phyloP scores from a whole-genome alignment of 345 rosid genomes.

The Passiflora organensis region DNA sequence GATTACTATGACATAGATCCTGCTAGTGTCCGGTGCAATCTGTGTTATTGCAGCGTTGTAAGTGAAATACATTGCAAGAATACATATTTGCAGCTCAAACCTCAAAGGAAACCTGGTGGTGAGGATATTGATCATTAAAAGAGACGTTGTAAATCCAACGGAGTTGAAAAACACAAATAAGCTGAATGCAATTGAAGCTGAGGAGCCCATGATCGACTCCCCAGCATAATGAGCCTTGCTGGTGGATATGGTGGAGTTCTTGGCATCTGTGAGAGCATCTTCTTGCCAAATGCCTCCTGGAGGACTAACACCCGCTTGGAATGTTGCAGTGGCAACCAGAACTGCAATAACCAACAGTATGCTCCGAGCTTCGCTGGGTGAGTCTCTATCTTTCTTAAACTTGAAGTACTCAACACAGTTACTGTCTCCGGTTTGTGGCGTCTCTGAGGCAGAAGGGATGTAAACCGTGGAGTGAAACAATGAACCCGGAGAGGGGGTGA shows the following conservation, averaged over 20 bases:
- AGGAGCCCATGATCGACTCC: slow-evolving; percentile 34
- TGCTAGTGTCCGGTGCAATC: slow-evolving; percentile 29
- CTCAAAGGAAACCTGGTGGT: slow-evolving; percentile 46
- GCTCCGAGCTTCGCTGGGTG: slow-evolving; percentile 49
- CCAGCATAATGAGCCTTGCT: slow-evolving; percentile 31
- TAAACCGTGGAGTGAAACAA: background rate
- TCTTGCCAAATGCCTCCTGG: slow-evolving; percentile 58
- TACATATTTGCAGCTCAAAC: slow-evolving; percentile 46
- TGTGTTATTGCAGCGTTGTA: slow-evolving; percentile 30
- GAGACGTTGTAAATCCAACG: slow-evolving; percentile 36
- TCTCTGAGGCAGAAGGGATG: slow-evolving; percentile 14
- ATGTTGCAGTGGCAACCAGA: slow-evolving; percentile 49
- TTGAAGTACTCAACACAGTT: slow-evolving; percentile 44
- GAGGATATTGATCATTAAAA: slow-evolving; percentile 43
- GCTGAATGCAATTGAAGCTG: slow-evolving; percentile 15
- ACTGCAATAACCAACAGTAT: slow-evolving; percentile 41
- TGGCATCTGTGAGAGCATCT: slow-evolving; percentile 20
- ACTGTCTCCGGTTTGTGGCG: slow-evolving; percentile 5
- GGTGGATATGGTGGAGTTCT: slow-evolving; percentile 13
- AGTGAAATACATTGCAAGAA: slow-evolving; percentile 35
- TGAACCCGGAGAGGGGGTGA: slow-evolving; percentile 5
- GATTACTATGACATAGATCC: slow-evolving; percentile 20
- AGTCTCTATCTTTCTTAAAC: slow-evolving; percentile 52
- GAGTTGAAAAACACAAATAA: slow-evolving; percentile 42
- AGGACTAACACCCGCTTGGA: slow-evolving; percentile 42